A percentile compares a stretch with the other conserved stretches of the same genome.
phyloP scores from a whole-genome alignment of 805 yeast genomes.

The Zygosaccharomyces bisporus region DNA sequence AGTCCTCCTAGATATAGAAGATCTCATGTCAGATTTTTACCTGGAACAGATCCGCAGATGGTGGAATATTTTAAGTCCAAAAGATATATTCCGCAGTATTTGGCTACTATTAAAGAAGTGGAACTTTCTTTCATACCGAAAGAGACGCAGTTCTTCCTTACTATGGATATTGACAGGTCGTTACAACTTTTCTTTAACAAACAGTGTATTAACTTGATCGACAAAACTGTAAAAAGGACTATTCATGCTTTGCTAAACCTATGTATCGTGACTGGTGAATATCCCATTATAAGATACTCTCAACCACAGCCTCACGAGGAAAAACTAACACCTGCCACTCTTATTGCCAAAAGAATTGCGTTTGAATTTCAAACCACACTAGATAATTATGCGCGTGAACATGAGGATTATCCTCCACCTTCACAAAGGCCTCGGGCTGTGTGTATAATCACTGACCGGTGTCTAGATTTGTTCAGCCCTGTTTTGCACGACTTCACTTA shows the following conservation, averaged over 20 bases:
- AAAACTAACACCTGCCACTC: conserved; percentile 49
- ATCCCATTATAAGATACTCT: conserved; percentile 76
- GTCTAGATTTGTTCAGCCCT: conserved; percentile 80
- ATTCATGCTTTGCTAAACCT: conserved; percentile 65
- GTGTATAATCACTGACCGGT: conserved; percentile 74
- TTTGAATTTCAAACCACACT: conserved; percentile 62
- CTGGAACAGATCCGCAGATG: conserved; percentile 45
- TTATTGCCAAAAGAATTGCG: conserved; percentile 69
- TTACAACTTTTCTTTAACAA: conserved; percentile 70
- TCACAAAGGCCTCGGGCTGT: conserved; percentile 64
- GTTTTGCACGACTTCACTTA: conserved; percentile 84
- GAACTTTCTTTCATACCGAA: conserved; percentile 56
- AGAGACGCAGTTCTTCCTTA: conserved; percentile 61
- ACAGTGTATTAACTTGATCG: conserved; percentile 58
- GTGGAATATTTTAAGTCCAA: conserved; percentile 31
- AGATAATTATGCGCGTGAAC: conserved; percentile 68
- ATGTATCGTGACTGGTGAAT: conserved; percentile 79
- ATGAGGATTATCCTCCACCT: conserved; percentile 58
- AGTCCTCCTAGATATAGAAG: conserved; percentile 67
- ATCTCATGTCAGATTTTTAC: conserved; percentile 70
- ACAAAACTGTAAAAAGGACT: conserved; percentile 52
- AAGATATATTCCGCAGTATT: conserved; percentile 28
- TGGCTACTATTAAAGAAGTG: conserved; percentile 39
- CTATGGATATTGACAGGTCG: conserved; percentile 60
- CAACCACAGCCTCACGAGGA: conserved; percentile 48